Conservation (phyloP, 768 basidiomycete species). For the Mycena epipterygia region DNA sequence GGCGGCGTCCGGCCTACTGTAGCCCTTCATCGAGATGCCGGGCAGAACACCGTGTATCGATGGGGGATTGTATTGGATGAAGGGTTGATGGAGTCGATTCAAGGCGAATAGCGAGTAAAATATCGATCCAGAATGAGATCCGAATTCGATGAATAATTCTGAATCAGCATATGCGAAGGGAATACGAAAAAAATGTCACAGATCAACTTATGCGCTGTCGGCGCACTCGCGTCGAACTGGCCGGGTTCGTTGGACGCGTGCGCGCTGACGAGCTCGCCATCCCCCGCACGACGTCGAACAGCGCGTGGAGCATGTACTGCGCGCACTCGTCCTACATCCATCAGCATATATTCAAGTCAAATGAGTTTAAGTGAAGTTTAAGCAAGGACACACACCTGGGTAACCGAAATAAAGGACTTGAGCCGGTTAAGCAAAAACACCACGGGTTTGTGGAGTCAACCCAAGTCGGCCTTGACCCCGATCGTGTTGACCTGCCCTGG, state of each 20-base stretch:
- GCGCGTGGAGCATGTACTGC: slow-evolving; percentile 23
- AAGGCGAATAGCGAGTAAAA: neutral
- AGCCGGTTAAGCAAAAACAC: neutral
- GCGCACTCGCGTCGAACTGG: neutral
- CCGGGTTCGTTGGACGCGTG: neutral
- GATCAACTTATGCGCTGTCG: neutral
- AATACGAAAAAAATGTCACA: neutral
- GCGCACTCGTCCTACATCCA: slow-evolving; percentile 25
- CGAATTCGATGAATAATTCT: too few species aligned
- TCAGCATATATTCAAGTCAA: too few species aligned
- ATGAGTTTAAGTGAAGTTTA: too few species aligned
- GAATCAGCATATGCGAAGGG: neutral
- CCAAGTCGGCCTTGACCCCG: neutral
- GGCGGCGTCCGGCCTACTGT: slow-evolving; percentile 13
- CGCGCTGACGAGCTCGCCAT: neutral
- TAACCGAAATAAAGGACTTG: neutral
- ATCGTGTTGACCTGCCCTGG: slow-evolving; percentile 39
- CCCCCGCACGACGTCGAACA: slow-evolving; percentile 11
- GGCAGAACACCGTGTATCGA: slow-evolving; percentile 15
- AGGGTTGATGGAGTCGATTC: too few species aligned
- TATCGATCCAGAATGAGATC: too few species aligned
- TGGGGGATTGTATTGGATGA: too few species aligned
- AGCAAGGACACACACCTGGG: neutral
- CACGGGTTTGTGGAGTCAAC: neutral
- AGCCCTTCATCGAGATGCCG: slow-evolving; percentile 25